These are phyloP conservation scores for Melanopsichium pennsylvanicum DNA, from an alignment of 1,284 basidiomycete species.

Conservation along the genomic window DNA sequence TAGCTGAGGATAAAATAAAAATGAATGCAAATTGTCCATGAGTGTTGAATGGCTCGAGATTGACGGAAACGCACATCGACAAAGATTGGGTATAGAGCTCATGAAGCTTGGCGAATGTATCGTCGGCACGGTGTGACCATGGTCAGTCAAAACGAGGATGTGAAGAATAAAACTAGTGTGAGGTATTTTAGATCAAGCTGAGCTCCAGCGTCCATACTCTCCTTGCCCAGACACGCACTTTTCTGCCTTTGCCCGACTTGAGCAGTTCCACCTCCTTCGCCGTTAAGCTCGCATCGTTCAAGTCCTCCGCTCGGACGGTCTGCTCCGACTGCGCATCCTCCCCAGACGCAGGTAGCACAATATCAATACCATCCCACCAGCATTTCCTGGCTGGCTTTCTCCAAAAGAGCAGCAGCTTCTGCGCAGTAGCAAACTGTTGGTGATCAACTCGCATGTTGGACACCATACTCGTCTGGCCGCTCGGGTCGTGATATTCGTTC, in stretches of 20 bases:
- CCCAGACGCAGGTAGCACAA: slow-evolving; percentile 72
- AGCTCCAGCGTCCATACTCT: slow-evolving; percentile 98
- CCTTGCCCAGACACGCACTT: slow-evolving; percentile 80
- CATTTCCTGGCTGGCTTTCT: slow-evolving; percentile 98
- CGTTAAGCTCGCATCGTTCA: slow-evolving; percentile 50
- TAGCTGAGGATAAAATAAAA: not conserved
- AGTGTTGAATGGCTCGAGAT: not conserved
- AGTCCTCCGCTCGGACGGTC: slow-evolving; percentile 5
- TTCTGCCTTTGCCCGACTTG: slow-evolving; percentile 54
- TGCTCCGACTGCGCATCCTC: slow-evolving; percentile 9
- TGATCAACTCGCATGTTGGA: slow-evolving; percentile 75
- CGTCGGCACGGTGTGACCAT: not conserved
- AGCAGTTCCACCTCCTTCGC: slow-evolving; percentile 55
- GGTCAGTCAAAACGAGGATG: no score
- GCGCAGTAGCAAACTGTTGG: slow-evolving; percentile 92
- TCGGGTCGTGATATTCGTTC: slow-evolving; percentile 38
- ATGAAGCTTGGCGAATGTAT: slow-evolving; percentile 7
- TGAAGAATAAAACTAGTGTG: no score
- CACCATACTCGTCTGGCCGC: slow-evolving; percentile 60
- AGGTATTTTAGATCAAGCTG: slow-evolving; percentile 77
- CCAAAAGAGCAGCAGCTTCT: slow-evolving; percentile 98
- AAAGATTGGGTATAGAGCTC: slow-evolving; percentile 25
- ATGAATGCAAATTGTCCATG: slow-evolving; percentile 8
- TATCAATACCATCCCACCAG: slow-evolving; percentile 98
- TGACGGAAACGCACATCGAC: not conserved